Percentiles rank a stretch among this genome's conserved stretches.
Evolutionary conservation across 257 asterid species (phyloP).

Genomic region (Ocimum tenuiflorum): DNA sequence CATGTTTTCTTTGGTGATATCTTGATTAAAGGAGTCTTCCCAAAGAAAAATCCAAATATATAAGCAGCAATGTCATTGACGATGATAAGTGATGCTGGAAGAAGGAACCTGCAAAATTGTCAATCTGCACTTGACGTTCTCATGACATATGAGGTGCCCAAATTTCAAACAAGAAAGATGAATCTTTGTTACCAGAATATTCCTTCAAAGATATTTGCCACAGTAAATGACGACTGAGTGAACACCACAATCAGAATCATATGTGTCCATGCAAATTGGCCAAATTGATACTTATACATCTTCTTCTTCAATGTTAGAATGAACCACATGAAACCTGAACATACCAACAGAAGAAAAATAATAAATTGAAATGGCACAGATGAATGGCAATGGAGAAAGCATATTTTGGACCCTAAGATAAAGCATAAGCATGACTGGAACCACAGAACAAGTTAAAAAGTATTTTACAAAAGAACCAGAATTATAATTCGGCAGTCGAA

Average conservation of each 20-base stretch:
- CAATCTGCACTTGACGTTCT: conserved; percentile 24
- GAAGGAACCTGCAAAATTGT: conserved; percentile 79
- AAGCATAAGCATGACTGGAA: conserved; percentile 4
- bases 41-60: conserved; percentile 77
- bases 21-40: conserved; percentile 83
- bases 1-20: conserved; percentile 87
- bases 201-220: conserved; percentile 77
- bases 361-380: background rate
- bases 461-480: background rate
- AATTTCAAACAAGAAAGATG: background rate
- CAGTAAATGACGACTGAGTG: conserved; percentile 69
- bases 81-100: conserved; percentile 86
- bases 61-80: conserved; percentile 83
- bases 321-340: conserved; percentile 85
- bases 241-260: conserved; percentile 77
- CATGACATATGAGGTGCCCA: conserved; percentile 2
- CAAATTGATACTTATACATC: conserved; percentile 87
- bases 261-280: conserved; percentile 89
- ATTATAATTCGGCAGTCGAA: background rate
- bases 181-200: conserved; percentile 56
- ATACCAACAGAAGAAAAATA: conserved; percentile 15
- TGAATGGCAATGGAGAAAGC: background rate
- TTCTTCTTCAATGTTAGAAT: conserved; percentile 78
- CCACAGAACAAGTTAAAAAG: background rate
- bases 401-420: background rate